Conservation (phyloP, 768 basidiomycete species). For the Lactarius tabidus region DNA sequence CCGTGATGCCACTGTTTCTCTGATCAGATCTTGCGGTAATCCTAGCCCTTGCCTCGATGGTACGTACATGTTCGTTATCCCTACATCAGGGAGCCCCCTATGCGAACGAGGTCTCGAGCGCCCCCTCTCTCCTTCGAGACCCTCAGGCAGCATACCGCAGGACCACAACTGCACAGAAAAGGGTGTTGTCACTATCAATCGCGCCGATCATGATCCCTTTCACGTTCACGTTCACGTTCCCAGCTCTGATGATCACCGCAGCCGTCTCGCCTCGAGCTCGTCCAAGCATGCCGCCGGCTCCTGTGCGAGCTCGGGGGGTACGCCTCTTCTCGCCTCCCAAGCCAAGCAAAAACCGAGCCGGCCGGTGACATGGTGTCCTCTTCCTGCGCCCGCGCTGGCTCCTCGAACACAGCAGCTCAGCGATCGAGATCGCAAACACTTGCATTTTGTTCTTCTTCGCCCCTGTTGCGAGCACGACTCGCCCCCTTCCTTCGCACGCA, state of each 20-base stretch:
- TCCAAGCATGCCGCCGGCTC: neutral
- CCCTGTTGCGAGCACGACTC: neutral
- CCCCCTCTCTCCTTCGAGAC: neutral
- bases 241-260: neutral
- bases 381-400: conserved; percentile 1
- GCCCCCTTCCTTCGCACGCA: conserved; percentile 5
- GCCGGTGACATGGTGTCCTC: neutral
- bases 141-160: neutral
- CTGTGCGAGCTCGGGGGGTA: neutral
- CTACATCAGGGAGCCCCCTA: neutral
- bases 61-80: neutral
- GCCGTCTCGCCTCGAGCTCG: neutral
- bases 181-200: neutral
- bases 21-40: neutral
- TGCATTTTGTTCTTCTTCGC: neutral
- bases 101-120: neutral
- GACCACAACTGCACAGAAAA: neutral
- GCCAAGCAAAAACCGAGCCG: neutral
- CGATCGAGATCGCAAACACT: neutral
- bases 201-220: neutral
- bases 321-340: neutral
- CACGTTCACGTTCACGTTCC: neutral
- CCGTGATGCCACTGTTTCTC: neutral
- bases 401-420: conserved; percentile 3
- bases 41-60: neutral